Percentiles rank a stretch among this genome's conserved stretches.
Evolutionary conservation across 768 basidiomycete species (phyloP).

Genomic region (Auricularia auricula-judae): DNA sequence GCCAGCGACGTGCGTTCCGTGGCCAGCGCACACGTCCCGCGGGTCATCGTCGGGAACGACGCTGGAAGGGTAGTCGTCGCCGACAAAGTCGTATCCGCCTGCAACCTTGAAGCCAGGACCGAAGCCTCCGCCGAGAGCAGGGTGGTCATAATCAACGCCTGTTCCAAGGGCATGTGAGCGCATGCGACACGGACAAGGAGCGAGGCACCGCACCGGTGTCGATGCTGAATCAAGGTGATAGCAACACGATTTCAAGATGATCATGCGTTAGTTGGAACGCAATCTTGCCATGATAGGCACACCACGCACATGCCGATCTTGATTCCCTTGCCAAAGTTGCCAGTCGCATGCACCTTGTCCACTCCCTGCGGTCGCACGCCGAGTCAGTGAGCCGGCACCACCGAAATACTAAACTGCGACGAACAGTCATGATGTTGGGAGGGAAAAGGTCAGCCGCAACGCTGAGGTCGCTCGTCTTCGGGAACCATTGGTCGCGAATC

Average conservation of each 20-base stretch:
- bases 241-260: not conserved
- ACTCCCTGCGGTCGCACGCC: constrained; percentile 12
- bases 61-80: constrained; percentile 10
- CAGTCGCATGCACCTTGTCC: constrained; percentile 25
- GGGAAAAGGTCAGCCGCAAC: not conserved
- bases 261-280: not conserved
- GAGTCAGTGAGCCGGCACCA: not conserved
- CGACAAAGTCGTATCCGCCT: constrained; percentile 9
- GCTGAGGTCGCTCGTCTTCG: not conserved
- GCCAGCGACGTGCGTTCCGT: constrained; percentile 7
- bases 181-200: not conserved
- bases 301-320: constrained; percentile 22
- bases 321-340: constrained; percentile 27
- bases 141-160: constrained; percentile 5
- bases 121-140: constrained; percentile 10
- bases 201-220: constrained; percentile 20
- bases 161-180: not conserved
- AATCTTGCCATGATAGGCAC: not conserved
- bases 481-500: not conserved
- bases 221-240: constrained; percentile 25
- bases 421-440: constrained; percentile 6
- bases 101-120: constrained; percentile 7
- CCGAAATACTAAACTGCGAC: not conserved
- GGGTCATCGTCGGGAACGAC: constrained; percentile 7
- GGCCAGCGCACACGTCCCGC: constrained; percentile 4